These are phyloP conservation scores for Bromus sterilis DNA, from an alignment of 176 grass and related monocot genomes.

Conservation along the genomic window DNA sequence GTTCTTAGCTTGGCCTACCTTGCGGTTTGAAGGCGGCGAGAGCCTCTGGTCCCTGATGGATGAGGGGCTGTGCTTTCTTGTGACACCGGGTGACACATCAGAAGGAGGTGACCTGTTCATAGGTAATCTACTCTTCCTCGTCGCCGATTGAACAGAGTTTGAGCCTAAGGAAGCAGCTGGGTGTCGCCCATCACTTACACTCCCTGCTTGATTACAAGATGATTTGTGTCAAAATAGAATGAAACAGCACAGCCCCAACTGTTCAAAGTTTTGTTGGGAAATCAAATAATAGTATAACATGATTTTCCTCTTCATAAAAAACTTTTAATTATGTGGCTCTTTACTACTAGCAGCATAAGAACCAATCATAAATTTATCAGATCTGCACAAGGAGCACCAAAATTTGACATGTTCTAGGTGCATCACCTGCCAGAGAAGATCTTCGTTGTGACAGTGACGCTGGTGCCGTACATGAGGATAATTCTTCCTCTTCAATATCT, in stretches of 20 bases:
- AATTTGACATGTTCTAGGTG: slow-evolving; percentile 2
- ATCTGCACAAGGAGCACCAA: slow-evolving; percentile 23
- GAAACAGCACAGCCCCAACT: neutral
- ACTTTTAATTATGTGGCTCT: neutral
- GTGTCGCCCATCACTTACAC: slow-evolving; percentile 42
- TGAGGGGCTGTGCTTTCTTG: slow-evolving; percentile 39
- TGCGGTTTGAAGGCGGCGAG: slow-evolving; percentile 40
- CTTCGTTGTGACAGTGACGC: slow-evolving; percentile 35
- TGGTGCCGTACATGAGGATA: slow-evolving; percentile 16
- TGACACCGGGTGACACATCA: slow-evolving; percentile 50
- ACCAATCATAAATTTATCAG: slow-evolving; percentile 10
- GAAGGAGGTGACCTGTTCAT: slow-evolving; percentile 52
- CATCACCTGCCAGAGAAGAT: slow-evolving; percentile 59
- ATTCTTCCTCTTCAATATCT: slow-evolving; percentile 41
- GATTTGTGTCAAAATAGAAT: neutral
- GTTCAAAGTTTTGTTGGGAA: neutral
- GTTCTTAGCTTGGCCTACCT: slow-evolving; percentile 38
- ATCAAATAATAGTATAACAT: neutral
- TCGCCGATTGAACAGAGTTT: slow-evolving; percentile 40
- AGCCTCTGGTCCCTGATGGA: slow-evolving; percentile 70
- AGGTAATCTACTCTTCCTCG: slow-evolving; percentile 40
- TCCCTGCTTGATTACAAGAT: slow-evolving; percentile 41
- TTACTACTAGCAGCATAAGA: neutral
- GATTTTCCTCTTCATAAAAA: slow-evolving; percentile 3
- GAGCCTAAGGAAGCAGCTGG: slow-evolving; percentile 40